Percentiles rank a stretch among this genome's conserved stretches.
Conservation (phyloP, 2,329 filamentous ascomycete genomes). For the Orbilia blumenaviensis region DNA sequence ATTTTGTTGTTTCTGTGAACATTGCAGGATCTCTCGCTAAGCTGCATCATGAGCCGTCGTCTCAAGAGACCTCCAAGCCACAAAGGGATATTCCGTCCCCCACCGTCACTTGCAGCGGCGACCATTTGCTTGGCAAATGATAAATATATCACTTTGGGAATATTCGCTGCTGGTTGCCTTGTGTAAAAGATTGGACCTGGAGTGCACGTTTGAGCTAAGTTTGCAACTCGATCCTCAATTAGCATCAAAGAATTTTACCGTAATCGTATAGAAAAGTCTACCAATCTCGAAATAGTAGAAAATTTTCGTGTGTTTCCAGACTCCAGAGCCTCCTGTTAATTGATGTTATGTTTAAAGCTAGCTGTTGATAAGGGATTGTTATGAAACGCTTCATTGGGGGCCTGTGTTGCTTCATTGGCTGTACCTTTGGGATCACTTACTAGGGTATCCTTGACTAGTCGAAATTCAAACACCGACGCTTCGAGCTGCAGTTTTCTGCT, state of each 20-base stretch:
- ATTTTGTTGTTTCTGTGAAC: conserved; percentile 31
- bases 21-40: conserved; percentile 40
- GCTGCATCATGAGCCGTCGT: conserved; percentile 28
- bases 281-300: neutral
- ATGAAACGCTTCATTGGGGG: conserved; percentile 15
- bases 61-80: conserved; percentile 9
- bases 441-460: neutral
- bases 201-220: neutral
- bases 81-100: conserved; percentile 34
- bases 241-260: neutral
- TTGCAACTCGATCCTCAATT: neutral
- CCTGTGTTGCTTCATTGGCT: conserved; percentile 37
- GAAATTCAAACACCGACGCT: conserved; percentile 33
- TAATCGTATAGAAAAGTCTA: neutral
- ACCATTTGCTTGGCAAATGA: conserved; percentile 48
- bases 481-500: conserved; percentile 48
- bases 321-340: conserved; percentile 5
- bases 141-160: conserved; percentile 26
- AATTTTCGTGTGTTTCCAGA: neutral
- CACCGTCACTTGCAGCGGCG: conserved; percentile 49
- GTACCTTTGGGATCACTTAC: neutral
- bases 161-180: too few relatives aligned
- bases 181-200: neutral
- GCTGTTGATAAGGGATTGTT: neutral
- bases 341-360: conserved; percentile 2